Conservation (phyloP, 2,329 filamentous ascomycete genomes). For the Fusarium nelsonii region DNA sequence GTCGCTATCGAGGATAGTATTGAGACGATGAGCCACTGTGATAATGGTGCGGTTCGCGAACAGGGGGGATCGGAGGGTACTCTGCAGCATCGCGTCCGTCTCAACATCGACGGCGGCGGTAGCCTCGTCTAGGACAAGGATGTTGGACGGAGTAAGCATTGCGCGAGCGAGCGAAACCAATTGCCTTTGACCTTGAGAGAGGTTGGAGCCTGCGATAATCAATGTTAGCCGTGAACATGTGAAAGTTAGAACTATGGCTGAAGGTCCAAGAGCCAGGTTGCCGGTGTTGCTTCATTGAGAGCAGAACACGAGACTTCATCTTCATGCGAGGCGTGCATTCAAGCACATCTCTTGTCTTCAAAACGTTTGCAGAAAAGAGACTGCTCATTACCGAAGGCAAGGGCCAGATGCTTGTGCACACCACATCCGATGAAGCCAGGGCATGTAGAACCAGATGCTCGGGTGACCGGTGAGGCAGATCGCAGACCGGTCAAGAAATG, state of each 20-base stretch:
- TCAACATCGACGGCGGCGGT: conserved; percentile 81
- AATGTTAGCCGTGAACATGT: conserved; percentile 39
- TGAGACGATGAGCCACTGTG: conserved; percentile 97
- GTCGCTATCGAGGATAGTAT: conserved; percentile 92
- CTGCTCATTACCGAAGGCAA: conserved; percentile 28
- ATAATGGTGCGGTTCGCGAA: conserved; percentile 97
- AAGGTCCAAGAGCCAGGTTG: conserved; percentile 9
- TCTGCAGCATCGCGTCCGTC: conserved; percentile 75
- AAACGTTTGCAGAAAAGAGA: conserved; percentile 31
- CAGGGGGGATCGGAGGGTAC: conserved; percentile 70
- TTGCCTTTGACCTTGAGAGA: conserved; percentile 95
- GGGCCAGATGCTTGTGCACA: conserved; percentile 23
- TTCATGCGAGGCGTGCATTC: conserved; percentile 54
- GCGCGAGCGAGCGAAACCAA: conserved; percentile 93
- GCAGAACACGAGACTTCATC: conserved; percentile 50
- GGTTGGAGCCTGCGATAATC: conserved; percentile 78
- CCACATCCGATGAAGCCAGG: conserved; percentile 26
- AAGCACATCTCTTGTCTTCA: conserved; percentile 44
- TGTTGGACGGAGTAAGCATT: conserved; percentile 94
- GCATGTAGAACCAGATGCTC: conserved; percentile 37
- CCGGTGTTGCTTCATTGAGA: conserved; percentile 16
- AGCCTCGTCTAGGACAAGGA: conserved; percentile 95
- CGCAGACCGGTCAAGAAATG: conserved; percentile 36
- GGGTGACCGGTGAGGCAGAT: conserved; percentile 32
- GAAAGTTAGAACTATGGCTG: conserved; percentile 9